Base-by-base conservation (phyloP, 768 basidiomycete species). In the Glaciozyma martinii region DNA sequence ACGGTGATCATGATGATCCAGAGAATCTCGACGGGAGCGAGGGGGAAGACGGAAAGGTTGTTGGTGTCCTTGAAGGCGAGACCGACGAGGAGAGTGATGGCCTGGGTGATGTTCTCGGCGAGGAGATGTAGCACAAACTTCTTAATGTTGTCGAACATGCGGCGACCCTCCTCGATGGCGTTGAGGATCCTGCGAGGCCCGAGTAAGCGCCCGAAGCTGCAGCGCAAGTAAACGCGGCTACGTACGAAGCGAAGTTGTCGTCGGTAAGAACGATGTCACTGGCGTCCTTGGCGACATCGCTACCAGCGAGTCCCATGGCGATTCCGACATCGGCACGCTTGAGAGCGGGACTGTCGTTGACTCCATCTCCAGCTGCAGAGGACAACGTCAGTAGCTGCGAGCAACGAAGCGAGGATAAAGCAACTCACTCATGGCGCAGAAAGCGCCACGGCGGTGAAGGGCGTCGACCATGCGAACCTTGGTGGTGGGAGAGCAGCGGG, bases 91-190 rank as follows among this genome's bases (percentile, higher is more conserved):
- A 85, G 73, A 8, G 83, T 77, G 9, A 83, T 71, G 12, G 82
- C 82, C 75, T 84, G 81, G 19, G 80, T 82, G 23, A 85, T 76
- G 63, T 85, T 84, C 47, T 77, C 80, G 15, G 81, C 77, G 12
- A 84, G 72, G 2, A 85, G 77, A 67, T 83, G 82, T 21, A 83
- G 75, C 37, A 83, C 77, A 72, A 84, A 84, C 62, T 81, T 79
- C 56, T 80, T 79, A 63, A 85, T 81, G 75, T 84, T 84, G 62
- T 79, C 78, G 75, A 84, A 62, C 58, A 56, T 60, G 76, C 77
- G 84, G 82, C 77, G 82, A 66, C 86, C 86, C 73, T 85, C 84
- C 74, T 84, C 79, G 70, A 86, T 81, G 2, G 83, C 86, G 52
- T 80, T 80, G 56, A 84, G 79, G 65, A 86, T 85, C 9, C 29